phyloP scores from a whole-genome alignment of 495 filamentous ascomycete genomes.

The Trichoderma orchidacearum region DNA sequence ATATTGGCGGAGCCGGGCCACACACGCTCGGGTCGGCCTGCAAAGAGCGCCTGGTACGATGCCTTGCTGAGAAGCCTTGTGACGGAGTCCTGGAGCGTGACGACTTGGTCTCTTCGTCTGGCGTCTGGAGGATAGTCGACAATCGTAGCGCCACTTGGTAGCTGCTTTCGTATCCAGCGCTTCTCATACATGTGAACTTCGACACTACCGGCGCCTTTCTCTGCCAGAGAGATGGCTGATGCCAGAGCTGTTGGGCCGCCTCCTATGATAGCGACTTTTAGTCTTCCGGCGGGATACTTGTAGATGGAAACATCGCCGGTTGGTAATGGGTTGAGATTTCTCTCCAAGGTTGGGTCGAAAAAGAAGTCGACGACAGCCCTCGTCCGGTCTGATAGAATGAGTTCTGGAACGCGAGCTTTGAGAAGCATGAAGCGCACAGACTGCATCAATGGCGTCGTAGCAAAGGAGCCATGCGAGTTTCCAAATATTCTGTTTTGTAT shows the following conservation, averaged over 20 bases:
- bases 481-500: constrained; percentile 16
- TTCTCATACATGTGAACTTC: constrained; percentile 21
- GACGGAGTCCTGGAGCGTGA: constrained; percentile 19
- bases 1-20: constrained; percentile 23
- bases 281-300: constrained; percentile 16
- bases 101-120: constrained; percentile 17
- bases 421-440: constrained; percentile 21
- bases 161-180: constrained; percentile 10
- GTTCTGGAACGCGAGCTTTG: constrained; percentile 15
- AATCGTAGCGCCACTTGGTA: not conserved
- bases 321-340: constrained; percentile 14
- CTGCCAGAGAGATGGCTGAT: constrained; percentile 21
- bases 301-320: constrained; percentile 12
- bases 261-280: constrained; percentile 18
- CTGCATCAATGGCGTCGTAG: constrained; percentile 17
- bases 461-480: constrained; percentile 17
- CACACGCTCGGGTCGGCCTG: constrained; percentile 15
- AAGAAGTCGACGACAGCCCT: constrained; percentile 20
- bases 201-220: constrained; percentile 16
- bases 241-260: constrained; percentile 21
- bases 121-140: constrained; percentile 16
- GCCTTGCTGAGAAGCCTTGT: constrained; percentile 14
- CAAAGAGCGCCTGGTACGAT: constrained; percentile 15
- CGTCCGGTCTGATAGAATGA: constrained; percentile 9
- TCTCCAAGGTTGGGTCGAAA: constrained; percentile 21